A percentile compares a stretch with the other conserved stretches of the same genome.
phyloP scores from a whole-genome alignment of 495 filamentous ascomycete genomes.

The Pseudoneurospora amorphoporcata region DNA sequence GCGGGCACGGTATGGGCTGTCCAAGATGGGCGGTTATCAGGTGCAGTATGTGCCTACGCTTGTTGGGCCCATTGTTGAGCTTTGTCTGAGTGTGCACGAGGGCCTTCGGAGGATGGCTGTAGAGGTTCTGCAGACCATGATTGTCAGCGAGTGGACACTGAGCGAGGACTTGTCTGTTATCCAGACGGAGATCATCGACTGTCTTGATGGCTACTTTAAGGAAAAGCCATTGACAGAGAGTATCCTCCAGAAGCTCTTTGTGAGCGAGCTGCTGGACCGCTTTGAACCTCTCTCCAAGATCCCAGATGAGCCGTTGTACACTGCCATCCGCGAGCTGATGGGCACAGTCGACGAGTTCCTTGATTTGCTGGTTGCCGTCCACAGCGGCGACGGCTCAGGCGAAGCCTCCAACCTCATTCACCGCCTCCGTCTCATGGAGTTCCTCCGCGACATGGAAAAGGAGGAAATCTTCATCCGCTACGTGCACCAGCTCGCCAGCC shows the following conservation, averaged over 20 bases:
- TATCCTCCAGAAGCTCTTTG: constrained; percentile 84
- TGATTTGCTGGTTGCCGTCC: constrained; percentile 86
- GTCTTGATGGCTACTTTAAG: constrained; percentile 85
- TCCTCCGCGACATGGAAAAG: constrained; percentile 92
- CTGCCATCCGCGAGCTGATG: constrained; percentile 67
- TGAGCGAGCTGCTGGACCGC: constrained; percentile 69
- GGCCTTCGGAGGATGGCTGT: constrained; percentile 82
- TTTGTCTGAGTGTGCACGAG: constrained; percentile 93
- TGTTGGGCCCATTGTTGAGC: constrained; percentile 82
- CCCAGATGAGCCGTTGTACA: constrained; percentile 63
- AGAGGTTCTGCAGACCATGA: constrained; percentile 92
- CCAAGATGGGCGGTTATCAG: constrained; percentile 89
- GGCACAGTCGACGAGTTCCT: constrained; percentile 80
- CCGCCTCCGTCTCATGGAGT: constrained; percentile 87
- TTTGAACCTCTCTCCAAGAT: constrained; percentile 61
- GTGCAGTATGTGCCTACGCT: constrained; percentile 94
- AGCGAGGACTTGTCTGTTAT: constrained; percentile 86
- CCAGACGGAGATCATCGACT: constrained; percentile 95
- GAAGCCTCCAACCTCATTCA: constrained; percentile 76
- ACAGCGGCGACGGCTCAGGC: constrained; percentile 62
- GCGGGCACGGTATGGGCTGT: constrained; percentile 56
- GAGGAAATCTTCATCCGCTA: constrained; percentile 96
- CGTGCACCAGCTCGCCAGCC: constrained; percentile 79
- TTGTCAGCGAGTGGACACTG: constrained; percentile 95
- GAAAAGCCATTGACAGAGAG: constrained; percentile 77